These are phyloP conservation scores for Kernera saxatilis DNA, from an alignment of 345 rosid species.

Conservation along the genomic window DNA sequence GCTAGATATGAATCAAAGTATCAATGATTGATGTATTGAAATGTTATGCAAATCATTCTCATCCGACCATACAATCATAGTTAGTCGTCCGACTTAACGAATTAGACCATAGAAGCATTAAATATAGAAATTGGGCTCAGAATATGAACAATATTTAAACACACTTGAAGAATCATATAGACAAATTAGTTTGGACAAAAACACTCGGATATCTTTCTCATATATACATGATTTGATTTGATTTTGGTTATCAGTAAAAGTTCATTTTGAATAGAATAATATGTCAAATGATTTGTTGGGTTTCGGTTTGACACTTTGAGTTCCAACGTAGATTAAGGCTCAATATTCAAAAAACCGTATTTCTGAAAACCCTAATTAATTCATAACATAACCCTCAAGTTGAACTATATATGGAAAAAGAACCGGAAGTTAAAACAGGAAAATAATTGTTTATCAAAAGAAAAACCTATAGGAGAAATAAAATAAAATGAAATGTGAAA, in stretches of 20 bases:
- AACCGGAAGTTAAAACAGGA: neutral
- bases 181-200: neutral
- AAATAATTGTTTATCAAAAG: neutral
- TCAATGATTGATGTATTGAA: neutral
- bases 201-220: neutral
- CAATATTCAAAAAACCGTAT: neutral
- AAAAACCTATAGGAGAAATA: neutral
- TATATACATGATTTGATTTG: neutral
- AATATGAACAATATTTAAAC: neutral
- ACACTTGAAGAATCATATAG: neutral
- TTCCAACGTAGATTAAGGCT: conserved; percentile 16
- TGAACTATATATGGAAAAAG: neutral
- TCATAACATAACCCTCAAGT: neutral
- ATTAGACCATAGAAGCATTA: neutral
- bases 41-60: neutral
- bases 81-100: neutral
- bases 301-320: conserved; percentile 13
- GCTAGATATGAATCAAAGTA: neutral
- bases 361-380: conserved; percentile 12
- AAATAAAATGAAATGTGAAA: neutral
- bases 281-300: neutral
- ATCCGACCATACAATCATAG: neutral
- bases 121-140: neutral
- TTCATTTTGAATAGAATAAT: neutral
- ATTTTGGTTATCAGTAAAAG: neutral